Percentiles rank a stretch among this genome's conserved stretches.
These are phyloP conservation scores for Dothistroma septosporum DNA, from an alignment of 2,329 filamentous ascomycete genomes.

Conservation along the genomic window DNA sequence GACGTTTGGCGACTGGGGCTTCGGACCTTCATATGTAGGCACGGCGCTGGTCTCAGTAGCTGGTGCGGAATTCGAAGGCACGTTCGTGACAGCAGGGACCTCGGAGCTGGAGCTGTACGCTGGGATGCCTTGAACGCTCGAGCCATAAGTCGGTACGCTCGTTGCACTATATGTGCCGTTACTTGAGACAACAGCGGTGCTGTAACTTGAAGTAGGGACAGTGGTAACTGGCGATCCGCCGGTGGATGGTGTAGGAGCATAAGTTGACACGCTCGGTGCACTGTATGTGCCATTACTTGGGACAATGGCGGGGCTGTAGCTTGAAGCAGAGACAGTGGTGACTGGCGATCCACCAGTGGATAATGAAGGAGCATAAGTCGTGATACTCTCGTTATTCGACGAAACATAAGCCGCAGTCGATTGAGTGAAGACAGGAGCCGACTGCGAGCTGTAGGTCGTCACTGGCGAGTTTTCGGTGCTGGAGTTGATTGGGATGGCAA, in stretches of 20 bases:
- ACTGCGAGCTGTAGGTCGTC: background rate
- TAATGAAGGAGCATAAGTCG: background rate
- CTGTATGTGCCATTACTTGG: background rate
- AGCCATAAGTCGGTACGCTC: background rate
- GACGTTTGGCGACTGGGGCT: slow-evolving; percentile 57
- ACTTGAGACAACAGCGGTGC: background rate
- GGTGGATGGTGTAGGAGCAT: background rate
- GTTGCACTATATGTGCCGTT: slow-evolving; percentile 4
- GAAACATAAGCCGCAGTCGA: background rate
- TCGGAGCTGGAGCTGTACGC: slow-evolving; percentile 14
- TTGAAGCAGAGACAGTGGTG: background rate
- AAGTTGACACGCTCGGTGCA: slow-evolving; percentile 1
- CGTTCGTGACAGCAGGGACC: slow-evolving; percentile 17
- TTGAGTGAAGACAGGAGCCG: background rate
- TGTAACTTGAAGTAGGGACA: slow-evolving; percentile 1
- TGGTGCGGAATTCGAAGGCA: slow-evolving; percentile 18
- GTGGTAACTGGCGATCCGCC: slow-evolving; percentile 1
- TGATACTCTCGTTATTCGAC: background rate
- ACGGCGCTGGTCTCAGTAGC: slow-evolving; percentile 17
- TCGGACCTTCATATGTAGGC: slow-evolving; percentile 12
- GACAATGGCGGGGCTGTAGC: background rate
- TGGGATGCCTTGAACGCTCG: slow-evolving; percentile 1
- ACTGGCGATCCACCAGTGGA: slow-evolving; percentile 1
- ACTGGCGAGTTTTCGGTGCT: slow-evolving; percentile 23
- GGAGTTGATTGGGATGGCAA: slow-evolving; percentile 10